Conservation (phyloP, 352 stramenopile genomes). For the Pythium scleroteichum region DNA sequence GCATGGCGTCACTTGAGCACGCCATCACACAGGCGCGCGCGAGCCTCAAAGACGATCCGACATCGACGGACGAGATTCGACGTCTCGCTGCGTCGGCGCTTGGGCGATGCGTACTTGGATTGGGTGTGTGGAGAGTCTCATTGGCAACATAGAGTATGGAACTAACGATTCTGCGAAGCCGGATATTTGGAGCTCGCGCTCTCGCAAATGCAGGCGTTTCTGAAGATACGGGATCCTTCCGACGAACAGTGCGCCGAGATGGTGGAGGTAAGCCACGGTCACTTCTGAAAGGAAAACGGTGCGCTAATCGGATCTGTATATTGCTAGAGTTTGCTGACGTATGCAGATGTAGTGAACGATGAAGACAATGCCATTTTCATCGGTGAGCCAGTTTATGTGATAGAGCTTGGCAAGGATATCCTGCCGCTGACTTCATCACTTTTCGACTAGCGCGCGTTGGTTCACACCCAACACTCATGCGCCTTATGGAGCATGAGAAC, state of each 20-base stretch:
- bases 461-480: conserved; percentile 63
- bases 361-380: conserved; percentile 83
- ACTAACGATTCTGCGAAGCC: conserved; percentile 31
- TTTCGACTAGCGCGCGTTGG: conserved; percentile 52
- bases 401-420: neutral
- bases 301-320: too few relatives aligned
- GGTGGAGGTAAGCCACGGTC: conserved; percentile 36
- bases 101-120: conserved; percentile 72
- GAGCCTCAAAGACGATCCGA: neutral
- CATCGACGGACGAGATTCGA: conserved; percentile 22
- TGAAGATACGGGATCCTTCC: conserved; percentile 24
- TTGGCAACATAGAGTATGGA: neutral
- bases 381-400: conserved; percentile 32
- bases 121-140: conserved; percentile 38
- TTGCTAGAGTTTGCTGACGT: conserved; percentile 40
- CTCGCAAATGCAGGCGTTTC: conserved; percentile 49
- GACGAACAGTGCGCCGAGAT: conserved; percentile 41
- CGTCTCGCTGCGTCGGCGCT: conserved; percentile 41
- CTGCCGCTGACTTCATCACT: conserved; percentile 5
- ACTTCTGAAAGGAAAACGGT: neutral
- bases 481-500: conserved; percentile 76
- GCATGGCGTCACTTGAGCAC: conserved; percentile 13
- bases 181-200: conserved; percentile 63
- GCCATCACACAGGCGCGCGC: conserved; percentile 24
- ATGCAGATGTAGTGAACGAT: conserved; percentile 62